Conservation (phyloP, 139 green algal species). For the Trebouxia sp. region DNA sequence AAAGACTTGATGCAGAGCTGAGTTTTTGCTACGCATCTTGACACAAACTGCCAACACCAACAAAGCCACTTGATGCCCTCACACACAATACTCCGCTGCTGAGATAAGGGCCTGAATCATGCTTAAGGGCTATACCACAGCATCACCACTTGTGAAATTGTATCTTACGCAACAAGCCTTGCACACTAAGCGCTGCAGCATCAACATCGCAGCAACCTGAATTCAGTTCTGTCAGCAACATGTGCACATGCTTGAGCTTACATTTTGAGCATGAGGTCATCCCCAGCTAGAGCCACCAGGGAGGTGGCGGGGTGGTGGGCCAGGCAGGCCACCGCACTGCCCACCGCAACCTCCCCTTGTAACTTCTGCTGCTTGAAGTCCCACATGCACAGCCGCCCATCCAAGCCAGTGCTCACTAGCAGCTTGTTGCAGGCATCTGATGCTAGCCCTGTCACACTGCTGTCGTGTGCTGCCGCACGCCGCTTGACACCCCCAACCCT, state of each 20-base stretch:
- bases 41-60: too few relatives aligned
- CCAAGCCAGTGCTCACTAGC: conserved; percentile 66
- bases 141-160: too few relatives aligned
- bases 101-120: too few relatives aligned
- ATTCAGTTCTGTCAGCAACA: background rate
- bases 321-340: conserved; percentile 47
- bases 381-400: conserved; percentile 79
- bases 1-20: too few relatives aligned
- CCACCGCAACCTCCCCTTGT: conserved; percentile 47
- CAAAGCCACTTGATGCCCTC: too few relatives aligned
- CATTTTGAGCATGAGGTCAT: conserved; percentile 63
- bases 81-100: too few relatives aligned
- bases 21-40: too few relatives aligned
- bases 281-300: conserved; percentile 61
- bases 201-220: too few relatives aligned
- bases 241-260: conserved; percentile 33
- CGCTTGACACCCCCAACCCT: background rate
- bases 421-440: conserved; percentile 72
- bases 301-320: conserved; percentile 42
- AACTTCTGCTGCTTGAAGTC: conserved; percentile 72
- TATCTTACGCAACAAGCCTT: too few relatives aligned
- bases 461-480: conserved; percentile 59
- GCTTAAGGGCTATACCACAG: too few relatives aligned
- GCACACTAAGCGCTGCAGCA: too few relatives aligned
- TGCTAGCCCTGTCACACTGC: conserved; percentile 64